Evolutionary conservation across 2,329 filamentous ascomycete species (phyloP).

Genomic region (Penicillium hordei): DNA sequence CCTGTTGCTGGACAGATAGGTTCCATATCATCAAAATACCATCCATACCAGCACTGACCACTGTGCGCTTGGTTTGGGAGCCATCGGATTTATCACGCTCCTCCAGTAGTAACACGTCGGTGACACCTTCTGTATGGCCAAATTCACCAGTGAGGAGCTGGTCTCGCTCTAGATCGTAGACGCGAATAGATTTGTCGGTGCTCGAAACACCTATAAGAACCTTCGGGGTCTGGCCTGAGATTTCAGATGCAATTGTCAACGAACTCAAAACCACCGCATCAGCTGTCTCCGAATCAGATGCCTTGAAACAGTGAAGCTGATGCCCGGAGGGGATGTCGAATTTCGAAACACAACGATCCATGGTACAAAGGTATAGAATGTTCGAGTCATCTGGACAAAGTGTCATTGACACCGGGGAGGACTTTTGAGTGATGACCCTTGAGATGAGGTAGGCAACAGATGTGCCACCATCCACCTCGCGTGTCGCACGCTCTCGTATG

Average conservation of each 20-base stretch:
- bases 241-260: slow-evolving; percentile 59
- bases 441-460: slow-evolving; percentile 74
- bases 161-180: slow-evolving; percentile 80
- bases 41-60: slow-evolving; percentile 75
- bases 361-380: slow-evolving; percentile 58
- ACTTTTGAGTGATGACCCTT: slow-evolving; percentile 76
- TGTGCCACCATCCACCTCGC: slow-evolving; percentile 55
- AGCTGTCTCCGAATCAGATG: slow-evolving; percentile 72
- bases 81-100: slow-evolving; percentile 39
- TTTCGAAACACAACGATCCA: slow-evolving; percentile 61
- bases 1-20: slow-evolving; percentile 37
- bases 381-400: slow-evolving; percentile 62
- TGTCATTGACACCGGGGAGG: slow-evolving; percentile 82
- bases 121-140: slow-evolving; percentile 93
- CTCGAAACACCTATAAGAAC: slow-evolving; percentile 86
- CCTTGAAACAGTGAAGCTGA: slow-evolving; percentile 72
- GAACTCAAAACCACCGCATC: slow-evolving; percentile 84
- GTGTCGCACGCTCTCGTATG: slow-evolving; percentile 72
- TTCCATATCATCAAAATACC: slow-evolving; percentile 81
- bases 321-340: slow-evolving; percentile 67
- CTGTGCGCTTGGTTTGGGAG: slow-evolving; percentile 43
- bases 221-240: slow-evolving; percentile 57
- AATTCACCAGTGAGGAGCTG: slow-evolving; percentile 82
- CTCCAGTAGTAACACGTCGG: slow-evolving; percentile 73
- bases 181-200: slow-evolving; percentile 89